Conservation (phyloP, 2,329 filamentous ascomycete species). For the Xylaria arbuscula region DNA sequence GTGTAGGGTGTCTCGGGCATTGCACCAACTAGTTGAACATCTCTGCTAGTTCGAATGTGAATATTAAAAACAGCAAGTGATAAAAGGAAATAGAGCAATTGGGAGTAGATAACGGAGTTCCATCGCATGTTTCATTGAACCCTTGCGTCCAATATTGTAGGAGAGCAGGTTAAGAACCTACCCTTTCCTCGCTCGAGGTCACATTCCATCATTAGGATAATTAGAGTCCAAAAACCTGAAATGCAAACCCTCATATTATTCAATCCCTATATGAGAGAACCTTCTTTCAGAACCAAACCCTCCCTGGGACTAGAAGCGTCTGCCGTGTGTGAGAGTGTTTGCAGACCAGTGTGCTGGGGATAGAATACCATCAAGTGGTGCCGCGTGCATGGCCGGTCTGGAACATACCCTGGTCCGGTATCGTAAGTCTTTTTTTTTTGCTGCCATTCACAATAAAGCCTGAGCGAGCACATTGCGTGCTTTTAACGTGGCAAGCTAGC, state of each 20-base stretch:
- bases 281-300: neutral
- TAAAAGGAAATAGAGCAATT: neutral
- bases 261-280: slow-evolving; percentile 6
- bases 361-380: neutral
- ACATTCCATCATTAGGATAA: neutral
- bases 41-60: neutral
- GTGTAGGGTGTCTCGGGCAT: neutral
- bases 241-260: neutral
- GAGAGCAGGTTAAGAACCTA: neutral
- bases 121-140: slow-evolving; percentile 1
- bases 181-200: neutral
- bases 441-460: neutral
- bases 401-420: neutral
- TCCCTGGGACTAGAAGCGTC: slow-evolving; percentile 5
- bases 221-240: neutral
- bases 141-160: neutral
- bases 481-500: neutral
- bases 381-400: slow-evolving; percentile 3
- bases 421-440: neutral
- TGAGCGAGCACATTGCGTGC: neutral
- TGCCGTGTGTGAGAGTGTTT: neutral
- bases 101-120: neutral
- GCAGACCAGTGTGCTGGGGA: slow-evolving; percentile 16
- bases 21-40: neutral
- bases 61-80: neutral